Evolutionary conservation across 2,329 filamentous ascomycete species (phyloP), one percentile per base, ranked within the genome.

Genomic region (Cytospora paraplurivora): DNA sequence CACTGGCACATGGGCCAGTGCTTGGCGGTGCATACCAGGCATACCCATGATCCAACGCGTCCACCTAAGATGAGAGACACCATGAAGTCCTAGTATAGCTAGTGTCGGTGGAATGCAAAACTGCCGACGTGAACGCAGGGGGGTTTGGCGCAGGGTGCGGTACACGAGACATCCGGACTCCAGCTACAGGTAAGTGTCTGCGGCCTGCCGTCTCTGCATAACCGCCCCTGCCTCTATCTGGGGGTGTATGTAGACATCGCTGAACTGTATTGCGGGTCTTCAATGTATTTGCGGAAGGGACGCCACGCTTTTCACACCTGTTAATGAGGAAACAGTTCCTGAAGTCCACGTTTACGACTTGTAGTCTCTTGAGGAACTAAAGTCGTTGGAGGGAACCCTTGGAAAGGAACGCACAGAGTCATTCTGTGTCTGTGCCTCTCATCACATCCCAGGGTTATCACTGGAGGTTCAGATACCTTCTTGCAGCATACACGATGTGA

Each of bases 401-500:
- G n/a, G n/a, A 27, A 27, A 27, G 27, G 27, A 27, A 27, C 27
- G 27, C 27, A 27, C 27, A 44, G 7, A 44, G 7, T n/a, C 8
- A 3, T 10, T 8, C 21, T 47, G 41, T 47, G n/a, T 17, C 17
- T 19, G 44, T 47, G 44, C 7, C 3, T 19, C 10, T 47, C 44
- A n/a, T 19, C 11, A n/a, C 44, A 47, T 21, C n/a, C 19, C 11
- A 8, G 11, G 4, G 7, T 19, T 7, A 47, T 47, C 2, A 17
- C n/a, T 17, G 11, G 21, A 32, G 19, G 19, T 49, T 54, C 32
- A n/a, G n/a, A n/a, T n/a, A 49, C 55, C 38, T 55, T 33, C 38
- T 49, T 55, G 35, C 38, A 52, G n/a, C 32, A 55, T 38, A 13
- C 27, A 54, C 32, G 59, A 19, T 32, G 51, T 61, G 41, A 53